Conservation (phyloP, 2,329 filamentous ascomycete genomes). For the Fusarium sp. region DNA sequence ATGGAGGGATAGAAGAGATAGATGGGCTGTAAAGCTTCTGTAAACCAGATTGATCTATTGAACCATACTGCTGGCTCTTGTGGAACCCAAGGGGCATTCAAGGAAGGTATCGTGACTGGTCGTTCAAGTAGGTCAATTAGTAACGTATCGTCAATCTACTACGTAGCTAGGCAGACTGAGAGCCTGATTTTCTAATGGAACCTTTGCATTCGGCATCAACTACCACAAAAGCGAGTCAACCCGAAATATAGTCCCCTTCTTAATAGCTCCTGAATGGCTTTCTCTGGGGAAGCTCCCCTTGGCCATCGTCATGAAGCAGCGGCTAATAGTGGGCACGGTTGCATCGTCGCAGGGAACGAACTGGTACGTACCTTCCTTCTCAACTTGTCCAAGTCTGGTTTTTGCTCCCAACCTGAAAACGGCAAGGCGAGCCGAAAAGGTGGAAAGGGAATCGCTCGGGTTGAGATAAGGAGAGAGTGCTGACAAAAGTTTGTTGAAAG, state of each 20-base stretch:
- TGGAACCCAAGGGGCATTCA: not conserved
- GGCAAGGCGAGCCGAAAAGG: conserved; percentile 2
- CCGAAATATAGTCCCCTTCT: not conserved
- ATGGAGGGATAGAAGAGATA: not conserved
- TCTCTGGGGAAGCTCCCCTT: conserved; percentile 9
- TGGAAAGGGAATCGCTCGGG: conserved; percentile 5
- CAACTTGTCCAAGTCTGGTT: not conserved
- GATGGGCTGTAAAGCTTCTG: not conserved
- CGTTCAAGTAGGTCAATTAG: not conserved
- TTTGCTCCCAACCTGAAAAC: conserved; percentile 21
- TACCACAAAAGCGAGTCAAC: not conserved
- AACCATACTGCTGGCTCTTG: not conserved
- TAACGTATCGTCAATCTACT: not conserved
- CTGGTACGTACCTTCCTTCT: not conserved
- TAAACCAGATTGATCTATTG: not conserved
- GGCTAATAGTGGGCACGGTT: conserved; percentile 29
- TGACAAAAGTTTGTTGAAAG: not conserved
- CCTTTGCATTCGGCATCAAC: conserved; percentile 16
- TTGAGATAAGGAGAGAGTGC: not conserved
- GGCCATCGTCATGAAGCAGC: conserved; percentile 37
- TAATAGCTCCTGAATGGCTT: conserved; percentile 3
- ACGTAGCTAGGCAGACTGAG: not conserved
- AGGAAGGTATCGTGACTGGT: not conserved
- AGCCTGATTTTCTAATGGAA: not conserved
- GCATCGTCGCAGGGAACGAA: not conserved